Percentiles rank a stretch among this genome's conserved stretches.
These are phyloP conservation scores for Glutinoglossum americanum DNA, from an alignment of 495 filamentous ascomycete genomes.

Conservation along the genomic window DNA sequence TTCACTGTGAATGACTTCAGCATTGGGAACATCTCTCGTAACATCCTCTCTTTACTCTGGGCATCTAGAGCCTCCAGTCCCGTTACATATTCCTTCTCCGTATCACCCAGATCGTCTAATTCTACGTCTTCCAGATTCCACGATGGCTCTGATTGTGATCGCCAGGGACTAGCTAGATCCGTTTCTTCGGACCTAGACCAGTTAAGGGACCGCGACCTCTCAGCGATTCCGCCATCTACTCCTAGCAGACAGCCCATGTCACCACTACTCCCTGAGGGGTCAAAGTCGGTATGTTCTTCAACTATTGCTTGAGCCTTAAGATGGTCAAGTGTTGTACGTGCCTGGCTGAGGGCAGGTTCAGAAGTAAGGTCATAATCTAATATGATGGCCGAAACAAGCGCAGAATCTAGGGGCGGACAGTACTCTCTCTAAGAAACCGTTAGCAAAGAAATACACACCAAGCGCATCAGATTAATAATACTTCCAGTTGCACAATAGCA, in stretches of 20 bases:
- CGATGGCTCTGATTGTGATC: constrained; percentile 12
- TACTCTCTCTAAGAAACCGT: constrained; percentile 24
- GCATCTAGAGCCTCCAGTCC: constrained; percentile 21
- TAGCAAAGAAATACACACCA: constrained; percentile 3
- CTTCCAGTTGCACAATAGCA: neutral
- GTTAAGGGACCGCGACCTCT: constrained; percentile 8
- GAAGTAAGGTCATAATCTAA: constrained; percentile 39
- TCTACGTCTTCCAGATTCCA: constrained; percentile 13
- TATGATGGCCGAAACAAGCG: constrained; percentile 41
- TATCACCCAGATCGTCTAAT: neutral
- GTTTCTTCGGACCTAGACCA: constrained; percentile 20
- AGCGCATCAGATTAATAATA: neutral
- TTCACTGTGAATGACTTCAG: constrained; percentile 39
- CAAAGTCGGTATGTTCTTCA: constrained; percentile 52
- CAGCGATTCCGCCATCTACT: neutral
- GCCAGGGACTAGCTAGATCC: constrained; percentile 22
- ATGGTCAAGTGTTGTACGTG: constrained; percentile 29
- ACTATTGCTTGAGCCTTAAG: constrained; percentile 36
- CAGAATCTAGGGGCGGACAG: constrained; percentile 40
- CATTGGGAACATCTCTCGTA: constrained; percentile 49
- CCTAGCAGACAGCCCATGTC: neutral
- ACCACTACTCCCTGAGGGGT: constrained; percentile 48
- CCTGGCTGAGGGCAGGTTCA: constrained; percentile 25
- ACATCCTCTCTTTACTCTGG: constrained; percentile 25
- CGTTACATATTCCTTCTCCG: constrained; percentile 7